These are phyloP conservation scores for Kentomonas sorsogonicus DNA, from an alignment of 208 protist genomes.

Conservation along the genomic window DNA sequence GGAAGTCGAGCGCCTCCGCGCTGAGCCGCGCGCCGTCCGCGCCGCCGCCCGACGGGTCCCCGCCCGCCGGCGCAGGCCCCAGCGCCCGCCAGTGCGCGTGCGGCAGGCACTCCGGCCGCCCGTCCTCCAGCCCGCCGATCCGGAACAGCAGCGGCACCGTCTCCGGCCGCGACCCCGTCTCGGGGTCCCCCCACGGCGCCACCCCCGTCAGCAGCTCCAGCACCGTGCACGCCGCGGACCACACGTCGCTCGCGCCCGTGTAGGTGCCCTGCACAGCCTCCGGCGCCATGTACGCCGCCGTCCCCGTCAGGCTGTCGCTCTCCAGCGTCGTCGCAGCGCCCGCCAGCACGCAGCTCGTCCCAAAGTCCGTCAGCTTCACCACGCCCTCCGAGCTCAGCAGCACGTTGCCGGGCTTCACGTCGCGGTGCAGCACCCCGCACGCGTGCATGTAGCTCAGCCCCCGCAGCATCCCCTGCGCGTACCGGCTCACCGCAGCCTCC, in stretches of 20 bases:
- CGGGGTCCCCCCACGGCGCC: slow-evolving; percentile 41
- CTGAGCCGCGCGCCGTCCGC: slow-evolving; percentile 5
- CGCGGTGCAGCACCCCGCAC: slow-evolving; percentile 68
- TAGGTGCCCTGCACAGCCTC: slow-evolving; percentile 54
- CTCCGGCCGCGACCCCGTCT: slow-evolving; percentile 12
- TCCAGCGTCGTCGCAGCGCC: slow-evolving; percentile 27
- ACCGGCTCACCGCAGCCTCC: slow-evolving; percentile 54
- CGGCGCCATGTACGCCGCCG: slow-evolving; percentile 72
- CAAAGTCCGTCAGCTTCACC: slow-evolving; percentile 83
- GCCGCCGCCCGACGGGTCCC: neutral
- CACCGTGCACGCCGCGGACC: slow-evolving; percentile 76
- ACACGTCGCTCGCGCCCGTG: slow-evolving; percentile 65
- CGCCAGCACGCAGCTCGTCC: slow-evolving; percentile 42
- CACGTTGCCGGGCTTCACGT: slow-evolving; percentile 85
- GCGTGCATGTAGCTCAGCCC: slow-evolving; percentile 64
- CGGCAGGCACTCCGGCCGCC: neutral
- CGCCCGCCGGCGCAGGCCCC: no score
- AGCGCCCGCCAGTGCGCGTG: no score
- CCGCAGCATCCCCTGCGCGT: slow-evolving; percentile 38
- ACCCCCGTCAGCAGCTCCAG: slow-evolving; percentile 60
- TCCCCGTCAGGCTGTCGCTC: slow-evolving; percentile 40
- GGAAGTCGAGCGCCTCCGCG: slow-evolving; percentile 31
- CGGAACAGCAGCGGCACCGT: slow-evolving; percentile 49
- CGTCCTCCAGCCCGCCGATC: slow-evolving; percentile 43
- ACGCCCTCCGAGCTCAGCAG: slow-evolving; percentile 59